Conservation (phyloP, 495 filamentous ascomycete genomes). For the Aspergillus funiculosus region DNA sequence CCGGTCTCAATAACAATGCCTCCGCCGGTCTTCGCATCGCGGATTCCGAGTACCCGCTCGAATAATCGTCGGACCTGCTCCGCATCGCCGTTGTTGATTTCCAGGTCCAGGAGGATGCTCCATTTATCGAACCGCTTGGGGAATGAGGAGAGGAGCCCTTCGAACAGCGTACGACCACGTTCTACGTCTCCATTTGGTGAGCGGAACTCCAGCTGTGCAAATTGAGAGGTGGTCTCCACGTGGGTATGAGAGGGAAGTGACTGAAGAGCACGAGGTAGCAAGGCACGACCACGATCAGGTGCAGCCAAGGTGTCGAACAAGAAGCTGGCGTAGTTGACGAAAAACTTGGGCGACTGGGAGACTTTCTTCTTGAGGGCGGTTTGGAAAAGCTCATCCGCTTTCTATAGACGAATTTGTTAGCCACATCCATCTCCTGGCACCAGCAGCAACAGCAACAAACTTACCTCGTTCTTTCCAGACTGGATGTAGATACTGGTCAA, state of each 20-base stretch:
- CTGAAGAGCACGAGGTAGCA: slow-evolving; percentile 83
- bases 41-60: slow-evolving; percentile 60
- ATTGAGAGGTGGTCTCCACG: slow-evolving; percentile 73
- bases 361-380: slow-evolving; percentile 82
- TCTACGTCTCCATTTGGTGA: slow-evolving; percentile 79
- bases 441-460: slow-evolving; percentile 7
- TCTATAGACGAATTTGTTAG: slow-evolving; percentile 49
- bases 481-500: slow-evolving; percentile 92
- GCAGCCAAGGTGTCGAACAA: slow-evolving; percentile 62
- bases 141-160: slow-evolving; percentile 75
- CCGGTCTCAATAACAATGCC: slow-evolving; percentile 25
- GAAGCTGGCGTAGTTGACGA: slow-evolving; percentile 93
- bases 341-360: slow-evolving; percentile 67
- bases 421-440: slow-evolving; percentile 7
- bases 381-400: slow-evolving; percentile 87
- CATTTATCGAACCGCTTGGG: slow-evolving; percentile 86
- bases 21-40: slow-evolving; percentile 52
- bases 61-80: slow-evolving; percentile 69
- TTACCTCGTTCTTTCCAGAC: slow-evolving; percentile 66
- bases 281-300: slow-evolving; percentile 67
- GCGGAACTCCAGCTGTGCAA: slow-evolving; percentile 85
- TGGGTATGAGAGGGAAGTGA: slow-evolving; percentile 67
- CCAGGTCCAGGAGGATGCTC: slow-evolving; percentile 85
- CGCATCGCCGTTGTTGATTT: slow-evolving; percentile 59
- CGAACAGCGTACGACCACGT: slow-evolving; percentile 90